These are phyloP conservation scores for Cucurbita maxima DNA, from an alignment of 306 rosid species.

Conservation along the genomic window DNA sequence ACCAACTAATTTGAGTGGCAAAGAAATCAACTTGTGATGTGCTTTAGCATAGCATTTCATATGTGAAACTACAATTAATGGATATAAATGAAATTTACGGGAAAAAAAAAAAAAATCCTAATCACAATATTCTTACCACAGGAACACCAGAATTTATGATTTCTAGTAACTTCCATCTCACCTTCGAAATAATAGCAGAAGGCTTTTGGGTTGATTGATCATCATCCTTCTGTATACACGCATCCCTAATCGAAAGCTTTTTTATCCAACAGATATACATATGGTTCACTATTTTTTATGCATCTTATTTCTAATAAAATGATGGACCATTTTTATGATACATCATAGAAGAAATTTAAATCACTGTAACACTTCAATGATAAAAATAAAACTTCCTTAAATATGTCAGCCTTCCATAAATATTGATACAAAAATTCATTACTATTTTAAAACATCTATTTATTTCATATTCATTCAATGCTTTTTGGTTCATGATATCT, in stretches of 20 bases:
- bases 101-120: background rate
- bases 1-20: background rate
- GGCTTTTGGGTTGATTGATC: background rate
- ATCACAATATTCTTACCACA: background rate
- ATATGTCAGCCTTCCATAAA: background rate
- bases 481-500: background rate
- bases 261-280: background rate
- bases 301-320: background rate
- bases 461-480: background rate
- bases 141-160: background rate
- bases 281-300: background rate
- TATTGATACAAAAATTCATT: no score
- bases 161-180: background rate
- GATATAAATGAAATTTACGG: background rate
- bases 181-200: background rate
- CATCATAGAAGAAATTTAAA: background rate
- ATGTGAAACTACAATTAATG: background rate
- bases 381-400: background rate
- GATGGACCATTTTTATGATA: background rate
- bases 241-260: background rate
- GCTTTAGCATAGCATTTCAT: background rate
- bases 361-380: background rate
- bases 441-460: background rate
- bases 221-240: background rate
- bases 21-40: background rate